phyloP scores from a whole-genome alignment of 2,329 filamentous ascomycete species.

The Neofusicoccum laricinum region DNA sequence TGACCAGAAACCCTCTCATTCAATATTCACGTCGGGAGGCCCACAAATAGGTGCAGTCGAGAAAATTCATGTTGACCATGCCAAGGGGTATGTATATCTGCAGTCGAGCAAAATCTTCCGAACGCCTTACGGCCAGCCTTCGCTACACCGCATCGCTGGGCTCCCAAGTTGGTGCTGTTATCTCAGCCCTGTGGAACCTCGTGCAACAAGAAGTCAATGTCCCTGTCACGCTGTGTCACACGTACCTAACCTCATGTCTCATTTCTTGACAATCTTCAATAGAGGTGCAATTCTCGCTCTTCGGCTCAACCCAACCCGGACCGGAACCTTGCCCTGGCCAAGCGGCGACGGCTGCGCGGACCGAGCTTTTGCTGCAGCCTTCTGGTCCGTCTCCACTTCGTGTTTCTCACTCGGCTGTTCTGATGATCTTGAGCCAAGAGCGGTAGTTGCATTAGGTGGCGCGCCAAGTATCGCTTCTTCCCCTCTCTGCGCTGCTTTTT shows the following conservation, averaged over 20 bases:
- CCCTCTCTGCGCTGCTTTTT: not conserved
- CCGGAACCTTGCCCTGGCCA: conserved; percentile 39
- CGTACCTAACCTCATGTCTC: conserved; percentile 7
- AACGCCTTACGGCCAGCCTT: not conserved
- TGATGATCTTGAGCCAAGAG: not conserved
- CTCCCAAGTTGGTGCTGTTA: not conserved
- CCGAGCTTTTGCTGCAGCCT: conserved; percentile 18
- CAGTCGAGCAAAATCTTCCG: not conserved
- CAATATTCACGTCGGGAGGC: not conserved
- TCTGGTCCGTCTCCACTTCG: not conserved
- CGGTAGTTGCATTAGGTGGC: not conserved
- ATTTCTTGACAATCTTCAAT: conserved; percentile 47
- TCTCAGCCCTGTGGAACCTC: not conserved
- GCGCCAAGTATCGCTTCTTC: not conserved
- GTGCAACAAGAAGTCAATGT: not conserved
- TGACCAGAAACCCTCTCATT: not conserved
- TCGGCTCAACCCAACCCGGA: conserved; percentile 50
- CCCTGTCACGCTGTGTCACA: not conserved
- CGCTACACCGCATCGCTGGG: not conserved
- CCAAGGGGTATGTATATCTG: conserved; percentile 4
- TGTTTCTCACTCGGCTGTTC: conserved; percentile 1
- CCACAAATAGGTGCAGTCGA: not conserved
- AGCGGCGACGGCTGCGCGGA: conserved; percentile 23
- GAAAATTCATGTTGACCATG: not conserved
- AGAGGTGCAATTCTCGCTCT: conserved; percentile 48